Percentiles rank a stretch among this genome's conserved stretches.
These are phyloP conservation scores for Aspergillus calidoustus DNA, from an alignment of 2,329 filamentous ascomycete genomes.

Conservation along the genomic window DNA sequence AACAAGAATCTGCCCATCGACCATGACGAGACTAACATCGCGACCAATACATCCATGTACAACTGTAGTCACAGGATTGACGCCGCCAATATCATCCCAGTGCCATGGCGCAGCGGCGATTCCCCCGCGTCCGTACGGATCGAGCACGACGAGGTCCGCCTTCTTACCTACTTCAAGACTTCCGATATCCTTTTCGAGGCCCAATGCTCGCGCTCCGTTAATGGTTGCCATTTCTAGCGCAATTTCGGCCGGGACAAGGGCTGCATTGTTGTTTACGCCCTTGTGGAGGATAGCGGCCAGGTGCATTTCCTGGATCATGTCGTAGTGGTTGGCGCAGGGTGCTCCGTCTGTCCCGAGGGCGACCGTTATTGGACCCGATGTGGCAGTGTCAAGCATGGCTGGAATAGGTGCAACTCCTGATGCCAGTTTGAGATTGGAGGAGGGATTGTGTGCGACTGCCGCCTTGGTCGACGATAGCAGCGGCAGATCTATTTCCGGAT, in stretches of 20 bases:
- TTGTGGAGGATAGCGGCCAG: constrained; percentile 57
- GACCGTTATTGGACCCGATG: constrained; percentile 47
- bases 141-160: constrained; percentile 45
- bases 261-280: constrained; percentile 48
- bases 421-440: constrained; percentile 57
- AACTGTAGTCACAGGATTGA: constrained; percentile 39
- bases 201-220: constrained; percentile 54
- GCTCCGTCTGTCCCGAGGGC: constrained; percentile 58
- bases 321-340: constrained; percentile 58
- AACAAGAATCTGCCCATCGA: constrained; percentile 47
- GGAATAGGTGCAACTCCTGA: constrained; percentile 48
- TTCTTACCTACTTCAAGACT: constrained; percentile 48
- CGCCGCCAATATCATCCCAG: constrained; percentile 17
- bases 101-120: constrained; percentile 43
- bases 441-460: constrained; percentile 57
- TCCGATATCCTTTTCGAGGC: constrained; percentile 45
- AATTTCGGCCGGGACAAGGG: constrained; percentile 48
- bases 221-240: constrained; percentile 59
- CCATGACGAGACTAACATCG: constrained; percentile 48
- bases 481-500: constrained; percentile 35
- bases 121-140: constrained; percentile 33
- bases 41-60: constrained; percentile 49
- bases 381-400: not conserved
- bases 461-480: constrained; percentile 46
- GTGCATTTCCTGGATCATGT: constrained; percentile 59